Conservation (phyloP, 139 green algal genomes). For the Medakamo hakoo region DNA sequence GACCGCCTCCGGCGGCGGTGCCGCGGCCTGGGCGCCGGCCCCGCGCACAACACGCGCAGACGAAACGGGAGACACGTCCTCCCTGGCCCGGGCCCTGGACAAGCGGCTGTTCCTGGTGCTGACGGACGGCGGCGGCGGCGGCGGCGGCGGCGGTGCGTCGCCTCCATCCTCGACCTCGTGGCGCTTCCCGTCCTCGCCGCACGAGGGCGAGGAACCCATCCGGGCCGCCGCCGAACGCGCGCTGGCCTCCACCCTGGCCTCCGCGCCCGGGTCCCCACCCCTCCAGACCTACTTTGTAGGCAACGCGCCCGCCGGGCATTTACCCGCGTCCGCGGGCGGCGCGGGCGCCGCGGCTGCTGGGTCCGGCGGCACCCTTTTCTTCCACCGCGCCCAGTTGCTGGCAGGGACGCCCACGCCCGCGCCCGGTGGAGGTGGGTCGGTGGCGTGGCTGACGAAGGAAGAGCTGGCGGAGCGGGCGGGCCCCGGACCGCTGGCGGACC, state of each 20-base stretch:
- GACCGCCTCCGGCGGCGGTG: background rate
- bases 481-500: no score
- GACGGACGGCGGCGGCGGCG: background rate
- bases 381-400: constrained; percentile 8
- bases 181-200: background rate
- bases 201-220: constrained; percentile 15
- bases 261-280: no score
- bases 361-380: constrained; percentile 10
- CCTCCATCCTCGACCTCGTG: constrained; percentile 5
- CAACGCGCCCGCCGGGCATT: constrained; percentile 25
- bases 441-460: background rate
- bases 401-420: no score
- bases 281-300: constrained; percentile 29
- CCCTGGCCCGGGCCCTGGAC: constrained; percentile 19
- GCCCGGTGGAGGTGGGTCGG: background rate
- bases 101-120: constrained; percentile 28
- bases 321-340: no score
- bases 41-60: constrained; percentile 18
- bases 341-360: background rate
- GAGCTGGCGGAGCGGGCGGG: background rate
- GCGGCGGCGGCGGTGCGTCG: background rate
- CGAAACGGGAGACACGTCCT: constrained; percentile 7
- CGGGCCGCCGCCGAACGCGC: constrained; percentile 20
- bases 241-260: no score
- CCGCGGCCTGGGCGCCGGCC: constrained; percentile 13